Percentiles rank a stretch among this genome's conserved stretches.
These are phyloP conservation scores for Collariella sp. DNA, from an alignment of 495 filamentous ascomycete genomes.

Conservation along the genomic window DNA sequence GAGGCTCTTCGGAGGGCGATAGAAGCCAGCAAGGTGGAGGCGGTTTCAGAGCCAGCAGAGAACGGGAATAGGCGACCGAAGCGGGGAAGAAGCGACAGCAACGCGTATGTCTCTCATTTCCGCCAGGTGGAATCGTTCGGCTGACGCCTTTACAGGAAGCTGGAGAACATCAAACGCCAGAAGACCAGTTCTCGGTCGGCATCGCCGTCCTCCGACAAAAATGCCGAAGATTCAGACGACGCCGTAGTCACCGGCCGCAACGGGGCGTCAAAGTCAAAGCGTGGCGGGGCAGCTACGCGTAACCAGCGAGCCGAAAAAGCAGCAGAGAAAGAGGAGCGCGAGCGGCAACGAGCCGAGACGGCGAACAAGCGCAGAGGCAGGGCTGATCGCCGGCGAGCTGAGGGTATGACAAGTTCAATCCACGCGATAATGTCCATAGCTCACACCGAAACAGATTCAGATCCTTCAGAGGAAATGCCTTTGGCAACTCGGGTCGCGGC, in stretches of 20 bases:
- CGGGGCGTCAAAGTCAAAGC: constrained; percentile 48
- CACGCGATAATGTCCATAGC: constrained; percentile 22
- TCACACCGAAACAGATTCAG: constrained; percentile 43
- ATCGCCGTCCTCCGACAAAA: constrained; percentile 41
- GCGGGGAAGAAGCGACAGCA: constrained; percentile 80
- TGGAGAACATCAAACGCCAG: constrained; percentile 52
- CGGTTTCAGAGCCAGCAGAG: constrained; percentile 40
- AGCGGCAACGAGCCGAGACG: constrained; percentile 59
- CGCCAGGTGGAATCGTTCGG: not conserved
- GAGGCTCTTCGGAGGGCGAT: constrained; percentile 82
- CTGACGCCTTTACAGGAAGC: constrained; percentile 33
- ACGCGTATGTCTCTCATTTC: constrained; percentile 57
- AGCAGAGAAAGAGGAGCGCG: constrained; percentile 60
- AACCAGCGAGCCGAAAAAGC: constrained; percentile 59
- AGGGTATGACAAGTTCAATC: constrained; percentile 49
- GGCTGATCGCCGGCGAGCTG: constrained; percentile 61
- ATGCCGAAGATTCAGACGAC: constrained; percentile 61
- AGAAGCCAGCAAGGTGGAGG: constrained; percentile 86
- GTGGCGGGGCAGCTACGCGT: constrained; percentile 49
- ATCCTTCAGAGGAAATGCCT: constrained; percentile 51
- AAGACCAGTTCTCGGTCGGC: constrained; percentile 67
- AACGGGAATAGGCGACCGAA: constrained; percentile 56
- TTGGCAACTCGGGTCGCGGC: constrained; percentile 35
- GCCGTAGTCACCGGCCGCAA: constrained; percentile 45
- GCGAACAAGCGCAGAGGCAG: constrained; percentile 66